These are phyloP conservation scores for Senna tora DNA, from an alignment of 306 rosid genomes.

Conservation along the genomic window DNA sequence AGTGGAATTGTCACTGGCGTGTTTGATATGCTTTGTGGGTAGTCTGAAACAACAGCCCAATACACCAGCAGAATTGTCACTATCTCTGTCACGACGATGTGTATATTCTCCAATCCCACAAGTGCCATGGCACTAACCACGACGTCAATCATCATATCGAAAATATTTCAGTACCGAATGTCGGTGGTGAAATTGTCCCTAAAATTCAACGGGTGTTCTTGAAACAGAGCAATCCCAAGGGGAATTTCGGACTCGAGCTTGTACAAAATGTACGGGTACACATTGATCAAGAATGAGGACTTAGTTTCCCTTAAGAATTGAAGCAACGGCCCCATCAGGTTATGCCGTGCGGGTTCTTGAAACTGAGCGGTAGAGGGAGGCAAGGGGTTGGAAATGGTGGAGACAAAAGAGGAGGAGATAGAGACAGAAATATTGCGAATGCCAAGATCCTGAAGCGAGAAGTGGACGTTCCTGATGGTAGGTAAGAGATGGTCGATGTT, in stretches of 20 bases:
- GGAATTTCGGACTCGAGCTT: slow-evolving; percentile 63
- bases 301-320: slow-evolving; percentile 75
- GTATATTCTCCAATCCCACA: slow-evolving; percentile 63
- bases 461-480: slow-evolving; percentile 66
- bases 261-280: slow-evolving; percentile 86
- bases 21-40: slow-evolving; percentile 66
- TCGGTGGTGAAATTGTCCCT: slow-evolving; percentile 79
- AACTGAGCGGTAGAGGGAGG: slow-evolving; percentile 80
- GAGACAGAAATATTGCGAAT: slow-evolving; percentile 73
- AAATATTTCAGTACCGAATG: slow-evolving; percentile 73
- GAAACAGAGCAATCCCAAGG: slow-evolving; percentile 72
- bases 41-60: too few relatives aligned
- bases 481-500: slow-evolving; percentile 53
- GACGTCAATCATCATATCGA: slow-evolving; percentile 81
- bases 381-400: slow-evolving; percentile 55
- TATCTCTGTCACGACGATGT: slow-evolving; percentile 72
- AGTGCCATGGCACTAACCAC: slow-evolving; percentile 69
- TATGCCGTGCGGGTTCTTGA: slow-evolving; percentile 42
- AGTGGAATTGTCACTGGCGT: slow-evolving; percentile 61
- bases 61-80: too few relatives aligned
- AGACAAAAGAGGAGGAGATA: slow-evolving; percentile 71
- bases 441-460: slow-evolving; percentile 71
- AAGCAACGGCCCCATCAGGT: slow-evolving; percentile 59
- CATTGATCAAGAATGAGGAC: slow-evolving; percentile 78
- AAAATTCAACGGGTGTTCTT: slow-evolving; percentile 70